These are phyloP conservation scores for Teratosphaeriaceae sp. DNA, from an alignment of 2,329 filamentous ascomycete species.

Conservation along the genomic window DNA sequence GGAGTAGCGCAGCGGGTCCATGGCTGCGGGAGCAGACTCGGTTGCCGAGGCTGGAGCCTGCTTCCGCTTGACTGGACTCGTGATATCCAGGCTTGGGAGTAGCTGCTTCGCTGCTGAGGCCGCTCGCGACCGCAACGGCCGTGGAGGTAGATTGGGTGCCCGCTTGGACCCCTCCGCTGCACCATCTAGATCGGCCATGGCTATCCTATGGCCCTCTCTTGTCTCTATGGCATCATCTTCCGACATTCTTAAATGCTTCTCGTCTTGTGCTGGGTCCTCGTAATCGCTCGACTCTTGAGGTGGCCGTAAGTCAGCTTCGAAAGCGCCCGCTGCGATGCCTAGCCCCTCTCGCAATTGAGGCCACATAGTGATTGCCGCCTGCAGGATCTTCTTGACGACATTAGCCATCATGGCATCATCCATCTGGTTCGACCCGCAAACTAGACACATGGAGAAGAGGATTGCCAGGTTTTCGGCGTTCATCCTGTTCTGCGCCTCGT, in stretches of 20 bases:
- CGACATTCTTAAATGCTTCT: not conserved
- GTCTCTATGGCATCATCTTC: slow-evolving; percentile 18
- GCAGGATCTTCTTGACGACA: slow-evolving; percentile 44
- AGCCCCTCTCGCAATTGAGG: slow-evolving; percentile 37
- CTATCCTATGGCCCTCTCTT: slow-evolving; percentile 35
- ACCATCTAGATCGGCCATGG: slow-evolving; percentile 31
- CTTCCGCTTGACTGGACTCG: slow-evolving; percentile 10
- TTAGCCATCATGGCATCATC: slow-evolving; percentile 49
- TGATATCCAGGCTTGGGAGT: slow-evolving; percentile 4
- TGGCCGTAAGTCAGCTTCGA: slow-evolving; percentile 34
- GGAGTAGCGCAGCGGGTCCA: slow-evolving; percentile 39
- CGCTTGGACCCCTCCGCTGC: not conserved
- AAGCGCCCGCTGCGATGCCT: slow-evolving; percentile 30
- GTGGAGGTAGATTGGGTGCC: slow-evolving; percentile 7
- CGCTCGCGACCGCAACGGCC: slow-evolving; percentile 6
- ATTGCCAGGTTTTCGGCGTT: slow-evolving; percentile 47
- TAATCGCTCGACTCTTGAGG: slow-evolving; percentile 38
- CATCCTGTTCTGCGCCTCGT: slow-evolving; percentile 49
- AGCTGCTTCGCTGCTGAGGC: slow-evolving; percentile 9
- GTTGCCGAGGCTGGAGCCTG: slow-evolving; percentile 7
- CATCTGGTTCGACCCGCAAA: slow-evolving; percentile 48
- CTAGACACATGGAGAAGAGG: slow-evolving; percentile 47
- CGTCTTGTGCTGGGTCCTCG: slow-evolving; percentile 36
- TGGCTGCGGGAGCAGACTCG: slow-evolving; percentile 21
- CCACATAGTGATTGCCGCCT: slow-evolving; percentile 43